Base-by-base conservation (phyloP, 2,329 filamentous ascomycete genomes). In the Bisporella sp. region DNA sequence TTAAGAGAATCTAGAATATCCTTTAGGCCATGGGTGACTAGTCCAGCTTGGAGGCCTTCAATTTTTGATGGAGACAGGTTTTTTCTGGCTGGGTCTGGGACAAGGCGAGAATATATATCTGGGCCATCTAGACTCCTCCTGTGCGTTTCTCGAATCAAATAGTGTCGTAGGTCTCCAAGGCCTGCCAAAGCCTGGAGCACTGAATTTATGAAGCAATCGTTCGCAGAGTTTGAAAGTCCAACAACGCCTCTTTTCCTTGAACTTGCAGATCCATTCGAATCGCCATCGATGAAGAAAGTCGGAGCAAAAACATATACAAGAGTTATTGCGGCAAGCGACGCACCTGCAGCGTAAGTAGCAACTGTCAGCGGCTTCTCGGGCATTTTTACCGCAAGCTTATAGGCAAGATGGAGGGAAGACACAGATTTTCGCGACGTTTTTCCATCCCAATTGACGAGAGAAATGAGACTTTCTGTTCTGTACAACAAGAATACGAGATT, bases 161-260 rank as follows among this genome's bases (percentile, higher is more conserved):
- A 99, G 59, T 93, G 71, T 56, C 93, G 84, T 64, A 99, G 74
- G 66, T 97, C 90, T 46, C 87, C 87, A 32, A 97, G 75, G 3
- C 93, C 93, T 11, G 93, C 92, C 41, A 99, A 77, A 6, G 89
- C 90, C 72, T 99, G 93, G 35, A 99, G 79, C 21, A 96, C 87
- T 29, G 90, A 96, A 70, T 99, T 99, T 73, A 97, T 96, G 70
- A 92, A 93, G 73, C 88, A 93, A 69, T 93, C 93, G 69, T 99
- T 99, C 59, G 92, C 93, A 6, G 89, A 84, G 69, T 99, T 99
- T 48, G 77, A 76, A 50, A 97, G 77, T 39, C 93, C 93, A 49
- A 97, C 90, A 41, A 95, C 88, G 52, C 88, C 87, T 65, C 89
- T 92, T 69, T 90, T 93, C 60, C 87, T 83, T 41, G 58, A 57